Evolutionary conservation across 805 yeast genomes (phyloP).

Genomic region (Nakazawaea ernobii): DNA sequence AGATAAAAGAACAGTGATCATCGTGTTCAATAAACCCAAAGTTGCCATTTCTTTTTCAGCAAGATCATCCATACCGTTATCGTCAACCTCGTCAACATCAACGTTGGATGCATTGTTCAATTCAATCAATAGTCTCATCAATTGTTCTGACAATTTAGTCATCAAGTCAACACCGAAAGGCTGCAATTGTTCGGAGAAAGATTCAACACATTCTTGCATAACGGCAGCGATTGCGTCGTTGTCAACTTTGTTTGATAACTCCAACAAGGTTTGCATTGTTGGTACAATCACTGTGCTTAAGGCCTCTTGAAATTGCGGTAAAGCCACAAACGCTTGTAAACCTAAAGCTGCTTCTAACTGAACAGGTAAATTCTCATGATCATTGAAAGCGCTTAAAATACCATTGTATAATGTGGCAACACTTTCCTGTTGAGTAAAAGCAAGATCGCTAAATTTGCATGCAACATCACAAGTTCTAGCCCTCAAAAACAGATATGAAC

Average conservation of each 20-base stretch:
- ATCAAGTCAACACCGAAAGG: conserved; percentile 77
- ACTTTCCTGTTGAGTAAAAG: conserved; percentile 35
- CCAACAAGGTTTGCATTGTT: conserved; percentile 74
- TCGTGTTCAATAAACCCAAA: conserved; percentile 77
- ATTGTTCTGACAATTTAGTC: conserved; percentile 65
- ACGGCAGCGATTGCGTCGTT: conserved; percentile 83
- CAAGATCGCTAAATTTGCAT: conserved; percentile 58
- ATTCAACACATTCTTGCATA: conserved; percentile 93
- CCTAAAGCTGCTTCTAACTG: conserved; percentile 82
- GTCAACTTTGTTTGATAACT: conserved; percentile 74
- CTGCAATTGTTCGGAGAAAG: conserved; percentile 79
- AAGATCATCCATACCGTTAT: conserved; percentile 27
- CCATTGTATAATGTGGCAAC: conserved; percentile 39
- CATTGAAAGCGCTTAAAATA: conserved; percentile 39
- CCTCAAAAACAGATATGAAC: conserved; percentile 59
- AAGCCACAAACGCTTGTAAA: conserved; percentile 67
- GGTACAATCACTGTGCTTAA: conserved; percentile 66
- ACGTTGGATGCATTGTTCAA: conserved; percentile 53
- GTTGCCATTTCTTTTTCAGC: conserved; percentile 84
- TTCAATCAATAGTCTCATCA: conserved; percentile 65
- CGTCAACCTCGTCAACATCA: conserved; percentile 47
- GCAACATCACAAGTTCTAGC: conserved; percentile 69
- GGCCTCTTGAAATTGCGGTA: conserved; percentile 62
- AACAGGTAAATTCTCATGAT: conserved; percentile 58
- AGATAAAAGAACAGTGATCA: conserved; percentile 80